A percentile compares a stretch with the other conserved stretches of the same genome.
phyloP scores from a whole-genome alignment of 768 basidiomycete species.

The Phanerodontia chrysosporium region DNA sequence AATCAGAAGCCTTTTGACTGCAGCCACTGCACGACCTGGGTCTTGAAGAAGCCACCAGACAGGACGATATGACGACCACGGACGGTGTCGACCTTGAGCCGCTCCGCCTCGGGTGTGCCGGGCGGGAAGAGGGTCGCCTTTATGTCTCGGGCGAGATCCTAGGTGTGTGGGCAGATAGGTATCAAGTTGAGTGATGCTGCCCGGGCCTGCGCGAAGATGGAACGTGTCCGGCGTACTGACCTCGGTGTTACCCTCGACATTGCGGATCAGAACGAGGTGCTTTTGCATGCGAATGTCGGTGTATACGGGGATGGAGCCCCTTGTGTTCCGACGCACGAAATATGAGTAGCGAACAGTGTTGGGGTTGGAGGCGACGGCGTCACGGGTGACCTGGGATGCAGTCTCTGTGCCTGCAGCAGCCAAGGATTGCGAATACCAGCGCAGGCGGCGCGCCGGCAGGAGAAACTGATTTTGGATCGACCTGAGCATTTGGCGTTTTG shows the following conservation, averaged over 20 bases:
- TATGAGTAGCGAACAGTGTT: conserved; percentile 33
- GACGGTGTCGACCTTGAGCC: conserved; percentile 44
- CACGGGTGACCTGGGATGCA: neutral
- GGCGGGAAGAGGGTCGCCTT: conserved; percentile 43
- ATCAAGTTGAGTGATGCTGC: neutral
- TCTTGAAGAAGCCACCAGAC: conserved; percentile 60
- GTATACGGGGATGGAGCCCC: conserved; percentile 71
- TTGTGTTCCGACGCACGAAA: conserved; percentile 61
- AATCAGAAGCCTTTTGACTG: conserved; percentile 57
- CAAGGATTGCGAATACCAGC: conserved; percentile 16
- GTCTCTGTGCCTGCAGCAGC: neutral
- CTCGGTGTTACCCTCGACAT: conserved; percentile 59
- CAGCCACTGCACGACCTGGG: conserved; percentile 60
- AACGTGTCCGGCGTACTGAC: conserved; percentile 34
- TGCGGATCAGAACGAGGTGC: conserved; percentile 56
- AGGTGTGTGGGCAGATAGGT: conserved; percentile 3
- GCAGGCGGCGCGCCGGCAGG: conserved; percentile 11
- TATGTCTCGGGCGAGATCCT: conserved; percentile 63
- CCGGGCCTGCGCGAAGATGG: neutral
- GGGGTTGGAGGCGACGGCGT: neutral
- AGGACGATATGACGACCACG: conserved; percentile 54
- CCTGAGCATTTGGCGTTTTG: conserved; percentile 4
- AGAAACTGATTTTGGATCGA: conserved; percentile 9
- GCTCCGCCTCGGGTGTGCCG: conserved; percentile 41
- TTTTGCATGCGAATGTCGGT: conserved; percentile 69